Evolutionary conservation across 2,329 filamentous ascomycete species (phyloP).

Genomic region (Aciculosporium take): DNA sequence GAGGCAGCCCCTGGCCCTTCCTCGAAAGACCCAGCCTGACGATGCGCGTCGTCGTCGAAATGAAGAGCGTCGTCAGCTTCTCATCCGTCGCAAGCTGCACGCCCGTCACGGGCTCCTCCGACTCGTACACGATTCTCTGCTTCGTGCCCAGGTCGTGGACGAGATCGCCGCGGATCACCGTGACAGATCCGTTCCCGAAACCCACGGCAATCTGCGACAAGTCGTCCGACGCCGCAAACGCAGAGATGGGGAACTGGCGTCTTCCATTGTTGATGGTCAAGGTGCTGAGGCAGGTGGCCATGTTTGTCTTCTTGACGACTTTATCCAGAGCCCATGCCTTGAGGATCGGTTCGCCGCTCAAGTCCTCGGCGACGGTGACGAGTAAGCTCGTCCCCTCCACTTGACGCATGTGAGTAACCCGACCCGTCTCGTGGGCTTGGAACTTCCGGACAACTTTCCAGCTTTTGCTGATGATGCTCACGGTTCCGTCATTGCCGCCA

Average conservation of each 20-base stretch:
- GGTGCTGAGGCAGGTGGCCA: conserved; percentile 77
- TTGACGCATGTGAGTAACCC: conserved; percentile 85
- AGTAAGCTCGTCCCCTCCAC: conserved; percentile 75
- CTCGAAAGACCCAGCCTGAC: conserved; percentile 77
- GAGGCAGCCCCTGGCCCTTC: conserved; percentile 76
- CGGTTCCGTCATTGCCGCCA: conserved; percentile 68
- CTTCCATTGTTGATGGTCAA: conserved; percentile 77
- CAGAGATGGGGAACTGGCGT: conserved; percentile 88
- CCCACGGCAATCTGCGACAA: conserved; percentile 87
- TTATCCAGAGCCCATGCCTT: conserved; percentile 98
- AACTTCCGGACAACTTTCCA: conserved; percentile 84
- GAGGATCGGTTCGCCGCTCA: conserved; percentile 72
- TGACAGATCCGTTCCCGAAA: conserved; percentile 90
- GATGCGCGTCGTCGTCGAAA: conserved; percentile 80
- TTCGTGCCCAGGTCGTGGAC: conserved; percentile 90
- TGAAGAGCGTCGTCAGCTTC: conserved; percentile 64
- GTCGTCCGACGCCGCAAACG: conserved; percentile 76
- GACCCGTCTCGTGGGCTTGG: conserved; percentile 66
- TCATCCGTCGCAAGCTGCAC: conserved; percentile 57
- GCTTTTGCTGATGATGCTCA: conserved; percentile 73
- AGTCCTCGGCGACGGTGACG: conserved; percentile 76
- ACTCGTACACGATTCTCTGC: conserved; percentile 90
- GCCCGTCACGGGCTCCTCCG: conserved; percentile 88
- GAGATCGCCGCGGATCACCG: conserved; percentile 81
- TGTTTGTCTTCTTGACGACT: conserved; percentile 81